A percentile compares a stretch with the other conserved stretches of the same genome.
Conservation (phyloP, 2,329 filamentous ascomycete genomes). For the Pseudogymnoascus sp. region DNA sequence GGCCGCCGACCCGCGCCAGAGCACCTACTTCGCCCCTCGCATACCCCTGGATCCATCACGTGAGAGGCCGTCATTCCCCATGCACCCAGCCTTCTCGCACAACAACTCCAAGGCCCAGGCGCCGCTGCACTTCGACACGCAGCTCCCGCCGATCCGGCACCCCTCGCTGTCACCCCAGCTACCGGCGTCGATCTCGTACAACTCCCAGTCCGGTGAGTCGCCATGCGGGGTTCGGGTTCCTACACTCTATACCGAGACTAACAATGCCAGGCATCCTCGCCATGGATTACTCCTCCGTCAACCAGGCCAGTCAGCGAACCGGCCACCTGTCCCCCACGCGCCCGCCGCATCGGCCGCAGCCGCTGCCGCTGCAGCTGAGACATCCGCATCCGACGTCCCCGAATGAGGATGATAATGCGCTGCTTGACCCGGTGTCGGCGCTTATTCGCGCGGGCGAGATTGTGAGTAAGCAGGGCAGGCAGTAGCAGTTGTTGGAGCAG, state of each 20-base stretch:
- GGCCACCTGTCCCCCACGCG: conserved; percentile 19
- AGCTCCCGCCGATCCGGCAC: conserved; percentile 22
- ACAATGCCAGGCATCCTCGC: background rate
- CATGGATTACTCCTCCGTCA: conserved; percentile 15
- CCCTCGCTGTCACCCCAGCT: conserved; percentile 24
- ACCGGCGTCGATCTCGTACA: background rate
- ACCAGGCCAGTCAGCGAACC: conserved; percentile 20
- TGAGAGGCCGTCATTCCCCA: conserved; percentile 24
- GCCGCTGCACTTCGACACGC: conserved; percentile 18
- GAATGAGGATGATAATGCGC: conserved; percentile 22
- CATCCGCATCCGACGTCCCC: conserved; percentile 17
- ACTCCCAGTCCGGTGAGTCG: background rate
- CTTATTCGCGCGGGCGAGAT: conserved; percentile 51
- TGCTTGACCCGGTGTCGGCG: conserved; percentile 50
- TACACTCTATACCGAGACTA: background rate
- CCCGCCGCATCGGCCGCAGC: conserved; percentile 9
- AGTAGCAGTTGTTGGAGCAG: background rate
- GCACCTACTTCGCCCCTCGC: conserved; percentile 21
- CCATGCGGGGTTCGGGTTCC: background rate
- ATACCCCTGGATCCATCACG: conserved; percentile 25
- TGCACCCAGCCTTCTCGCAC: background rate
- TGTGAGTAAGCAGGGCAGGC: conserved; percentile 26
- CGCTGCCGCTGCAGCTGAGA: conserved; percentile 14
- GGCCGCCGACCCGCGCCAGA: conserved; percentile 21
- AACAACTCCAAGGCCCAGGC: background rate